These are phyloP conservation scores for Eragrostis tef DNA, from an alignment of 202 grass and related monocot species.

Conservation along the genomic window DNA sequence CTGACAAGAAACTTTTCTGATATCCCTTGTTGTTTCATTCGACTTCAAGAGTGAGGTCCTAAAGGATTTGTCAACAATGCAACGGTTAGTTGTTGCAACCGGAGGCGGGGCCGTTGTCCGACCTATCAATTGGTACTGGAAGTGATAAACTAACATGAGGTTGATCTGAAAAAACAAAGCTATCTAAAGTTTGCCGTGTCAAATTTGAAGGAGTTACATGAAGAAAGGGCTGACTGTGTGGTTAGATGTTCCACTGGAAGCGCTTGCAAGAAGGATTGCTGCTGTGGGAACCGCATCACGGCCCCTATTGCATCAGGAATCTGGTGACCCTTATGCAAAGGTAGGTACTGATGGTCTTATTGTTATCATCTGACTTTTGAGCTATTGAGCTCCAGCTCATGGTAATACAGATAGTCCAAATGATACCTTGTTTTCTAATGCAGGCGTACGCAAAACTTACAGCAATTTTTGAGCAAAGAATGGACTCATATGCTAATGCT, in stretches of 20 bases:
- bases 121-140: constrained; percentile 83
- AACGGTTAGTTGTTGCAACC: constrained; percentile 86
- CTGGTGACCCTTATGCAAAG: constrained; percentile 84
- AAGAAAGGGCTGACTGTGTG: constrained; percentile 83
- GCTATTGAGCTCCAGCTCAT: background rate
- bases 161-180: constrained; percentile 44
- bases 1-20: constrained; percentile 51
- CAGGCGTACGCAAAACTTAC: constrained; percentile 83
- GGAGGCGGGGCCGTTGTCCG: constrained; percentile 92
- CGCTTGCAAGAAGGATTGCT: constrained; percentile 83
- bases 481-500: constrained; percentile 84
- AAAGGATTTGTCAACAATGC: constrained; percentile 87
- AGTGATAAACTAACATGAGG: constrained; percentile 42
- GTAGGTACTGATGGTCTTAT: no score
- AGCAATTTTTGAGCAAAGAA: constrained; percentile 82
- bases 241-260: constrained; percentile 93
- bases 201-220: constrained; percentile 86
- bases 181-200: constrained; percentile 21
- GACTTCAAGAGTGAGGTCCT: constrained; percentile 76
- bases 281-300: constrained; percentile 84
- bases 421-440: constrained; percentile 31
- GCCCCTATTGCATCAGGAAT: constrained; percentile 89
- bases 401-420: constrained; percentile 2
- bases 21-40: constrained; percentile 52
- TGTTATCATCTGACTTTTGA: constrained; percentile 11